These are phyloP conservation scores for Pestalotiopsis sp. DNA, from an alignment of 2,329 filamentous ascomycete genomes.

Conservation along the genomic window DNA sequence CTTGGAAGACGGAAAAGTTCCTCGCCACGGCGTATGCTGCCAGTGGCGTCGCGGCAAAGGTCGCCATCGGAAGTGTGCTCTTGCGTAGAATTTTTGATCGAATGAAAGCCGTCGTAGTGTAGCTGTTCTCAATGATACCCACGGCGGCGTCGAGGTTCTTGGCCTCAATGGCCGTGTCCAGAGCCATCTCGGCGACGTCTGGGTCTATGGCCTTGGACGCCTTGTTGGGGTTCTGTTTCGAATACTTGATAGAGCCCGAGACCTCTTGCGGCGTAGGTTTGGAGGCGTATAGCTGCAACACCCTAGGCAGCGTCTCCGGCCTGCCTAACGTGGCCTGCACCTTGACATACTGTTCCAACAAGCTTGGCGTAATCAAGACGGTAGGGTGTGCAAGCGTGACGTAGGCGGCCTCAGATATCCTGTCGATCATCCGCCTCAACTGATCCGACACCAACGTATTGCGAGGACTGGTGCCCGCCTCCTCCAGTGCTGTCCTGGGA, in stretches of 20 bases:
- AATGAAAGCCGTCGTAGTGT: conserved; percentile 66
- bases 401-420: conserved; percentile 65
- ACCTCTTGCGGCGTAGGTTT: conserved; percentile 73
- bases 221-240: conserved; percentile 66
- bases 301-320: conserved; percentile 76
- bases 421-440: conserved; percentile 48
- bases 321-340: conserved; percentile 74
- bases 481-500: conserved; percentile 15
- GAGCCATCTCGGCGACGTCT: conserved; percentile 71
- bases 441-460: conserved; percentile 23
- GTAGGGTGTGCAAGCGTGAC: conserved; percentile 72
- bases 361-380: conserved; percentile 75
- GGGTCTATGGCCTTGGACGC: conserved; percentile 72
- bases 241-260: conserved; percentile 61
- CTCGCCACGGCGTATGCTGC: conserved; percentile 72
- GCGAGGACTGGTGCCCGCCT: conserved; percentile 1
- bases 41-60: conserved; percentile 61
- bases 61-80: conserved; percentile 60
- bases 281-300: conserved; percentile 80
- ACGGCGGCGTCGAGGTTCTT: conserved; percentile 80
- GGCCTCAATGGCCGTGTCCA: conserved; percentile 78
- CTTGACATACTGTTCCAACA: conserved; percentile 75
- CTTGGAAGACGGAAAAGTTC: conserved; percentile 67
- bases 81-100: conserved; percentile 69
- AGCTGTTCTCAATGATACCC: conserved; percentile 72